Percentiles rank a stretch among this genome's conserved stretches.
Conservation (phyloP, 176 grass and related monocot genomes). For the Lolium multiflorum region DNA sequence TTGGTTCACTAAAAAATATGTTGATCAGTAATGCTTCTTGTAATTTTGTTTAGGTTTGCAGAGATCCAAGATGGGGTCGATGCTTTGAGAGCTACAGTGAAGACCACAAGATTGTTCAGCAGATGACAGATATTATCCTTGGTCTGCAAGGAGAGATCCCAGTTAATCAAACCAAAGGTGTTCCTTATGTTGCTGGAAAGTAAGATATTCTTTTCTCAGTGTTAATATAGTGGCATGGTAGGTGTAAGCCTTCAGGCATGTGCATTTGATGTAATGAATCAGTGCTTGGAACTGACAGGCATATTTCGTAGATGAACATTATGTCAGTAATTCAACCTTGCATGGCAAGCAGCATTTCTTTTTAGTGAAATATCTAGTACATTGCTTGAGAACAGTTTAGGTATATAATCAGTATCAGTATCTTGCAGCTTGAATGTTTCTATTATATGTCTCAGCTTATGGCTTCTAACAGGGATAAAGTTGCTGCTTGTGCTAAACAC, state of each 20-base stretch:
- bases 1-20: conserved; percentile 28
- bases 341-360: conserved; percentile 21
- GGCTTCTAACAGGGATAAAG: conserved; percentile 76
- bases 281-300: conserved; percentile 5
- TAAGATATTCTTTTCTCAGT: conserved; percentile 57
- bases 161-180: conserved; percentile 77
- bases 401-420: neutral
- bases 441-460: conserved; percentile 26
- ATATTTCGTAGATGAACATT: conserved; percentile 24
- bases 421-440: conserved; percentile 27
- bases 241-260: conserved; percentile 18
- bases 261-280: conserved; percentile 21
- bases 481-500: conserved; percentile 96
- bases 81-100: conserved; percentile 98
- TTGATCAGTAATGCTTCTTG: conserved; percentile 38
- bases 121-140: conserved; percentile 97
- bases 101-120: conserved; percentile 81
- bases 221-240: conserved; percentile 11
- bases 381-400: conserved; percentile 5
- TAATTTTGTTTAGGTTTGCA: conserved; percentile 75
- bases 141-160: conserved; percentile 95
- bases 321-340: conserved; percentile 4
- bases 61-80: conserved; percentile 97
- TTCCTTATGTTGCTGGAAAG: conserved; percentile 93
- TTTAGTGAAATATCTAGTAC: conserved; percentile 8